phyloP scores from a whole-genome alignment of 1,284 basidiomycete species.

The Austroboletus novae-zelandiae region DNA sequence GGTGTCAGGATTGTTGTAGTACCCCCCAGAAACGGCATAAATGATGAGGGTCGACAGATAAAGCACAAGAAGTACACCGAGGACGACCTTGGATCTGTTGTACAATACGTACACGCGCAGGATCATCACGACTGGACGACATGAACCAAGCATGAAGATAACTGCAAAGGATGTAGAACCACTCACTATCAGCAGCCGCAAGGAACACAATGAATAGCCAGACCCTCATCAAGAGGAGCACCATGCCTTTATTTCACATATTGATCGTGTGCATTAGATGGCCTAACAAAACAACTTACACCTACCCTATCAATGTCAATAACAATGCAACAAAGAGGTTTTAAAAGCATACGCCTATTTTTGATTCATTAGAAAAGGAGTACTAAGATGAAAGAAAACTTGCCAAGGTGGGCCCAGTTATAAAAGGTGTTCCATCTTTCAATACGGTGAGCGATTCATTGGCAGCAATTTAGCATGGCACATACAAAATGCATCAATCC shows the following conservation, averaged over 20 bases:
- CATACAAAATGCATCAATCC: slow-evolving; percentile 14
- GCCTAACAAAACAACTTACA: slow-evolving; percentile 11
- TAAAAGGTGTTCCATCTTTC: slow-evolving; percentile 16
- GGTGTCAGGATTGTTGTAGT: slow-evolving; percentile 12
- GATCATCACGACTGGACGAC: slow-evolving; percentile 24
- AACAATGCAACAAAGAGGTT: neutral
- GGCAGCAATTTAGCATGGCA: neutral
- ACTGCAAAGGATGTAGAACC: neutral
- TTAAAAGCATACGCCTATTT: slow-evolving; percentile 14
- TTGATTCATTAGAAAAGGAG: neutral
- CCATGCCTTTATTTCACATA: slow-evolving; percentile 9
- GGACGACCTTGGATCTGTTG: slow-evolving; percentile 15
- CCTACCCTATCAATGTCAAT: slow-evolving; percentile 9
- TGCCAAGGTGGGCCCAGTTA: slow-evolving; percentile 16
- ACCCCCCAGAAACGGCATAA: slow-evolving; percentile 1
- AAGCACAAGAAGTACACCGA: slow-evolving; percentile 15
- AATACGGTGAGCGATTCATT: neutral
- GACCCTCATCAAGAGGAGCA: neutral
- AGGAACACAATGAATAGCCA: slow-evolving; percentile 18
- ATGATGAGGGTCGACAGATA: slow-evolving; percentile 10
- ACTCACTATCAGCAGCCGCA: slow-evolving; percentile 21
- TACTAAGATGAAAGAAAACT: neutral
- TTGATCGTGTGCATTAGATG: neutral
- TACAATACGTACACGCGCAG: slow-evolving; percentile 28
- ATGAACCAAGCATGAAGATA: neutral